phyloP scores from a whole-genome alignment of 805 yeast genomes.

The Saitoella complicata region DNA sequence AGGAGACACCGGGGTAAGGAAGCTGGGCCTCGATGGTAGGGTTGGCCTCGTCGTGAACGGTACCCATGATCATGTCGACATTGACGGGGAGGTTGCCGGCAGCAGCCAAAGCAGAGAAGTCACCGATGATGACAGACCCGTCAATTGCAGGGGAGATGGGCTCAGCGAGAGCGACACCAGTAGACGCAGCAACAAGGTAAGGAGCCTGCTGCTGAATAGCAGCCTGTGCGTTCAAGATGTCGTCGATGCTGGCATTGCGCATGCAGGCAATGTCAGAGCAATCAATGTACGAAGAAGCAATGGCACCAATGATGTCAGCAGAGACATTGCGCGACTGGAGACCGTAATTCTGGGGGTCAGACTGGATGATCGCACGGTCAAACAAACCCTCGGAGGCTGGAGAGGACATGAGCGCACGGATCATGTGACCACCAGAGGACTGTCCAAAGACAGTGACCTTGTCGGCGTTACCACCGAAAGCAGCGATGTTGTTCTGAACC shows the following conservation, averaged over 20 bases:
- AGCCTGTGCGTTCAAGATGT: slow-evolving; percentile 7
- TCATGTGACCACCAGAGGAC: slow-evolving; percentile 17
- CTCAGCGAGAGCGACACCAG: slow-evolving; percentile 8
- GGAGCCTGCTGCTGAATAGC: slow-evolving; percentile 2
- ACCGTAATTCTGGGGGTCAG: slow-evolving; percentile 13
- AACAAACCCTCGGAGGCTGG: slow-evolving; percentile 6
- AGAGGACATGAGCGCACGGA: slow-evolving; percentile 10
- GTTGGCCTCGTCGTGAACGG: slow-evolving; percentile 15
- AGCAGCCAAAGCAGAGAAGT: slow-evolving; percentile 9
- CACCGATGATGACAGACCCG: slow-evolving; percentile 6
- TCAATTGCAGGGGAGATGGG: slow-evolving; percentile 19
- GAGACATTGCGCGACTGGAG: slow-evolving; percentile 8
- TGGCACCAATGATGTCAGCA: slow-evolving; percentile 1
- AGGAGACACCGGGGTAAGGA: slow-evolving; percentile 2
- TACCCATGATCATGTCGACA: slow-evolving; percentile 16
- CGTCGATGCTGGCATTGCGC: slow-evolving; percentile 3
- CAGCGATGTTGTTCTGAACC: slow-evolving; percentile 19
- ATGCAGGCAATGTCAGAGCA: slow-evolving; percentile 9
- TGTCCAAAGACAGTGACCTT: slow-evolving; percentile 20
- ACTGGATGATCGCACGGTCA: slow-evolving; percentile 7
- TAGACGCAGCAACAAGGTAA: not conserved
- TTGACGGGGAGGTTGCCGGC: slow-evolving; percentile 9
- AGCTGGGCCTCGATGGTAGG: slow-evolving; percentile 10
- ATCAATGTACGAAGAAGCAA: slow-evolving; percentile 5
- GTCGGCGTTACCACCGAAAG: slow-evolving; percentile 19